Evolutionary conservation across 2,329 filamentous ascomycete species (phyloP).

Genomic region (Talaromyces sp.): DNA sequence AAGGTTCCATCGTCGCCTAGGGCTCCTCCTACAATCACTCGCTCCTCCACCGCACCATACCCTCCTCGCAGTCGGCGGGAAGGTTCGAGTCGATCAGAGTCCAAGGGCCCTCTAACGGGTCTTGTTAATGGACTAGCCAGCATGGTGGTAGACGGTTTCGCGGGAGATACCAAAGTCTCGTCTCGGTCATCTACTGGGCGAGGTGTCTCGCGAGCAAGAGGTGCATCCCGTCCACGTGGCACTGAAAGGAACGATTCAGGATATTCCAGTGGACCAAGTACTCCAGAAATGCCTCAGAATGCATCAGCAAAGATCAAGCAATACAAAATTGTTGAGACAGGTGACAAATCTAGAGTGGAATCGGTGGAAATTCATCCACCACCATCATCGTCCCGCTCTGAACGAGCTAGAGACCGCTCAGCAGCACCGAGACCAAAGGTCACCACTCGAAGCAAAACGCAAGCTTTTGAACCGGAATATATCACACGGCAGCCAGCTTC

Average conservation of each 20-base stretch:
- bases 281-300: conserved; percentile 37
- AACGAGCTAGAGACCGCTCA: conserved; percentile 14
- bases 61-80: conserved; percentile 30
- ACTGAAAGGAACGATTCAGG: conserved; percentile 42
- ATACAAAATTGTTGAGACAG: conserved; percentile 31
- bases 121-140: conserved; percentile 7
- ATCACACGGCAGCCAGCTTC: conserved; percentile 25
- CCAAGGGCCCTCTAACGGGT: conserved; percentile 13
- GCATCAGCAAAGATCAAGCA: conserved; percentile 31
- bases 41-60: conserved; percentile 32
- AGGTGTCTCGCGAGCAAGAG: conserved; percentile 1
- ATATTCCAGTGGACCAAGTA: conserved; percentile 43
- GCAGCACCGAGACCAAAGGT: conserved; percentile 23
- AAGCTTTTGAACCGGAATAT: conserved; percentile 27
- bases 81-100: conserved; percentile 47
- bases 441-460: conserved; percentile 28
- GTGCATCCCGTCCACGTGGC: conserved; percentile 31
- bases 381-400: conserved; percentile 25
- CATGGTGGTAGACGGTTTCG: conserved; percentile 11
- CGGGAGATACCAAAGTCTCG: conserved; percentile 21
- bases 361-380: conserved; percentile 29
- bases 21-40: conserved; percentile 30
- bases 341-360: conserved; percentile 29
- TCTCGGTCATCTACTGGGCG: conserved; percentile 4
- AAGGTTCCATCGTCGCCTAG: conserved; percentile 28